Percentiles rank a stretch among this genome's conserved stretches.
phyloP scores from a whole-genome alignment of 257 asterid species.

The Jacaranda copaia region DNA sequence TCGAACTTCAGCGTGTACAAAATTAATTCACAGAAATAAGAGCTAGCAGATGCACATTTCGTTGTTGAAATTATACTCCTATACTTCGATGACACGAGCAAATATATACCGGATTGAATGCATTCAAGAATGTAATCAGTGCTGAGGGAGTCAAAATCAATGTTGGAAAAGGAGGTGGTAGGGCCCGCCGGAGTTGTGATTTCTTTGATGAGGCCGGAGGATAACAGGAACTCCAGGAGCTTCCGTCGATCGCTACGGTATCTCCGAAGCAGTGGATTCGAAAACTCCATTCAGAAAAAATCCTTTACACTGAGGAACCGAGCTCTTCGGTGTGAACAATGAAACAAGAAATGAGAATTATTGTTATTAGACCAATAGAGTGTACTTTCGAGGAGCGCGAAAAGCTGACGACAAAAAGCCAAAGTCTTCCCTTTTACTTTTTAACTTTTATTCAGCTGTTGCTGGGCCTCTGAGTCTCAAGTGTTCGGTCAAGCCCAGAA shows the following conservation, averaged over 20 bases:
- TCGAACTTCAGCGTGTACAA: constrained; percentile 29
- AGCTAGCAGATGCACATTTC: not conserved
- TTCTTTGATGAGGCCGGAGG: constrained; percentile 64
- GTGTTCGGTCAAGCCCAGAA: not conserved
- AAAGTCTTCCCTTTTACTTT: constrained; percentile 15
- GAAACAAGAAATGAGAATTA: constrained; percentile 22
- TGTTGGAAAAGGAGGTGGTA: constrained; percentile 53
- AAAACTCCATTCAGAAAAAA: constrained; percentile 51
- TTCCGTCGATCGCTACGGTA: constrained; percentile 96
- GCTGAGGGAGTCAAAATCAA: constrained; percentile 78
- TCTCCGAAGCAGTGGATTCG: constrained; percentile 56
- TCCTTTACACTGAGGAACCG: not conserved
- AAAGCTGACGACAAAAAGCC: constrained; percentile 52
- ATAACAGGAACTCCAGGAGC: constrained; percentile 75
- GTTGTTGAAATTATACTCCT: not conserved
- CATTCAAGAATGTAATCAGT: constrained; percentile 80
- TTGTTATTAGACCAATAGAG: constrained; percentile 7
- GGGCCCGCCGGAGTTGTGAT: constrained; percentile 69
- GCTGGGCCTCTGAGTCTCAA: not conserved
- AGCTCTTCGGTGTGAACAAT: constrained; percentile 42
- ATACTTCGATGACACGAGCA: not conserved
- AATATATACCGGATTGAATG: constrained; percentile 61
- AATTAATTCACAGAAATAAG: constrained; percentile 18
- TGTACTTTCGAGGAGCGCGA: constrained; percentile 49
- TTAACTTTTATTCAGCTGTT: not conserved